Conservation (phyloP, 2,329 filamentous ascomycete genomes). For the Cladophialophora bantiana region DNA sequence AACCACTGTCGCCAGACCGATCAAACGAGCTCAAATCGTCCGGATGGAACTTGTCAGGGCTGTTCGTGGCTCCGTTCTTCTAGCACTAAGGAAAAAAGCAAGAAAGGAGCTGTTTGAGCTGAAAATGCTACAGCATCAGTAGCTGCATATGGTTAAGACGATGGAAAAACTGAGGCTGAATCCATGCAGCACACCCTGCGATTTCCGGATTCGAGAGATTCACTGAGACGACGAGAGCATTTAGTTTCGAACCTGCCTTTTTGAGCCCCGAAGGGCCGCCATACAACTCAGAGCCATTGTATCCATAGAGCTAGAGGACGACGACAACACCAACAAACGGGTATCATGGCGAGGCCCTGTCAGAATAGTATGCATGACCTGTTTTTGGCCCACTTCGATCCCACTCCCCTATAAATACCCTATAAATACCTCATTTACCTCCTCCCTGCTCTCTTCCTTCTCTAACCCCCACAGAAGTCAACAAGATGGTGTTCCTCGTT, state of each 20-base stretch:
- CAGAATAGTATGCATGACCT: neutral
- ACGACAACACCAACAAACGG: too few relatives aligned
- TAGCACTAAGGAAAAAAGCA: neutral
- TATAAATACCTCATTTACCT: neutral
- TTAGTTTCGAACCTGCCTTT: neutral
- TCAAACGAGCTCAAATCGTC: neutral
- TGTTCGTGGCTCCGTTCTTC: neutral
- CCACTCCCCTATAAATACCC: neutral
- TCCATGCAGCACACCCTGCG: neutral
- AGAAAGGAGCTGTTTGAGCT: neutral
- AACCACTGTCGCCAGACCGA: neutral
- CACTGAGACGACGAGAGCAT: neutral
- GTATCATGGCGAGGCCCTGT: neutral
- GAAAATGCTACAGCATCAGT: neutral
- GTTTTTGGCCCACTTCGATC: neutral
- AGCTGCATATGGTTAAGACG: neutral
- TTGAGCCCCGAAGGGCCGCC: neutral
- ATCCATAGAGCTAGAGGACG: neutral
- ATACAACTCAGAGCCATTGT: neutral
- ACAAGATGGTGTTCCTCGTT: slow-evolving; percentile 27
- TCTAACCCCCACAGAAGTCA: neutral
- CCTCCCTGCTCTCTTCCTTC: slow-evolving; percentile 4
- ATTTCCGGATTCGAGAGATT: neutral
- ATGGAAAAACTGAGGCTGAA: neutral
- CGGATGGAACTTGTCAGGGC: neutral